Base-by-base conservation (phyloP, 768 basidiomycete species). In the Kwoniella newhampshirensis region DNA sequence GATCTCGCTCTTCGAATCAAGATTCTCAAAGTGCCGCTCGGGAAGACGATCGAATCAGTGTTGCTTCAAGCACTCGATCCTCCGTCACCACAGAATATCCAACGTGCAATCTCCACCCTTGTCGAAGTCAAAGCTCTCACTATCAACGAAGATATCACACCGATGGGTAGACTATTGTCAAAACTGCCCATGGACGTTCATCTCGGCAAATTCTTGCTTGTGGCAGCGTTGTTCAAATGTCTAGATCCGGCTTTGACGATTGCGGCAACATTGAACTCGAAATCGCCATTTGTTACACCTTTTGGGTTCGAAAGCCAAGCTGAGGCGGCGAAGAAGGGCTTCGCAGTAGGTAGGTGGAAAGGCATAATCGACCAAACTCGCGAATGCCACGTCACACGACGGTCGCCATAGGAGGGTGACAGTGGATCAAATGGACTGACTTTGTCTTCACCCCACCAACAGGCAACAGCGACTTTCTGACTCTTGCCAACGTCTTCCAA, bases 191-290 rank as follows among this genome's bases (percentile, higher is more conserved):
- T 91, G 43, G 94, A 99, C 71, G 93, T 98, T 15, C 91, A 97
- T 73, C 83, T 96, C 3, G 93, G 92, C 36, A 96, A 97, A 79
- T 88, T 97, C 72, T 80, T 98, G 15, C 80, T 98, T 39, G 84
- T 86, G 23, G 87, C 92, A 4, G 85, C 87, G 1, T 74, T 91
- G 36, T 89, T 97, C 74, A 84, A 85, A 42, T 98, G 94, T 73
- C 78, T 98, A 60, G 94, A 98, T 76, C 90, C 93, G 1, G 94
- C 91, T n/a, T 80, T 99, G 46, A 96, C 94, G 4, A 92, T 99
- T 57, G 91, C 91, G 15, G 94, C 94, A 5, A 84, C 89, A 1
- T 79, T 98, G 39, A 93, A 89, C 70, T 87, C 89, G 0, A 98
- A 97, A 75, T 90, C 89, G 1, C 94, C 93, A 0, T 99, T 97